Evolutionary conservation across 208 protist genomes (phyloP).

Genomic region (Eutreptiella sp.): DNA sequence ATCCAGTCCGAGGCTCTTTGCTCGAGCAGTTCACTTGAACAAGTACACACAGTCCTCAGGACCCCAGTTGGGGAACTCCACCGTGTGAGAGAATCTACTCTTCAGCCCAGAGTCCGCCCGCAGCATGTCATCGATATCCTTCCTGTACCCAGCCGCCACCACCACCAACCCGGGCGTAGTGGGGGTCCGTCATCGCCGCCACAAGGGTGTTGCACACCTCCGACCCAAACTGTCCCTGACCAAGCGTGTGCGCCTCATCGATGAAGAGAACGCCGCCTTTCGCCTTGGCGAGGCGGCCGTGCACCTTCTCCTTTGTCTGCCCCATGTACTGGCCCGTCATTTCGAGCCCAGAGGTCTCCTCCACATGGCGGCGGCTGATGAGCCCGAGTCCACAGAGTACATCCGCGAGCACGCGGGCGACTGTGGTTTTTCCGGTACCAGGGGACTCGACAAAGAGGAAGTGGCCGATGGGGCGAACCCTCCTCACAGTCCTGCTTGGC

Average conservation of each 20-base stretch:
- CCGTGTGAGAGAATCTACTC: constrained; percentile 1
- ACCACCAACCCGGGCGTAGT: constrained; percentile 17
- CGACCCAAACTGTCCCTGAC: neutral
- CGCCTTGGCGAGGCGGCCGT: neutral
- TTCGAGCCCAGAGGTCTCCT: constrained; percentile 9
- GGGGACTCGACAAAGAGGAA: constrained; percentile 12
- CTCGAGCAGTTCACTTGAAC: too few species aligned
- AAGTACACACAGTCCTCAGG: too few species aligned
- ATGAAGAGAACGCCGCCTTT: constrained; percentile 32
- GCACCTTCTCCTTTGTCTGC: constrained; percentile 5
- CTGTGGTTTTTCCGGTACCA: constrained; percentile 23
- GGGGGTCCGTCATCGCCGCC: constrained; percentile 2
- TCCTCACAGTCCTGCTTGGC: too few species aligned
- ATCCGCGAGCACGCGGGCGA: constrained; percentile 7
- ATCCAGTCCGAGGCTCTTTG: too few species aligned
- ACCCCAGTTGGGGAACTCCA: constrained; percentile 12
- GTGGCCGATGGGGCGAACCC: neutral
- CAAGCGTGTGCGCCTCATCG: constrained; percentile 32
- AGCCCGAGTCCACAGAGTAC: constrained; percentile 7
- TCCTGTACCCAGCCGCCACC: constrained; percentile 25
- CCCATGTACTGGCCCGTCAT: constrained; percentile 7
- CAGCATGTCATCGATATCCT: constrained; percentile 29
- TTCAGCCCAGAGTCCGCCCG: constrained; percentile 22
- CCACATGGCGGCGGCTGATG: constrained; percentile 4
- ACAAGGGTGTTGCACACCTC: constrained; percentile 23